Conservation (phyloP, 495 filamentous ascomycete genomes). For the Alectoria sarmentosa region DNA sequence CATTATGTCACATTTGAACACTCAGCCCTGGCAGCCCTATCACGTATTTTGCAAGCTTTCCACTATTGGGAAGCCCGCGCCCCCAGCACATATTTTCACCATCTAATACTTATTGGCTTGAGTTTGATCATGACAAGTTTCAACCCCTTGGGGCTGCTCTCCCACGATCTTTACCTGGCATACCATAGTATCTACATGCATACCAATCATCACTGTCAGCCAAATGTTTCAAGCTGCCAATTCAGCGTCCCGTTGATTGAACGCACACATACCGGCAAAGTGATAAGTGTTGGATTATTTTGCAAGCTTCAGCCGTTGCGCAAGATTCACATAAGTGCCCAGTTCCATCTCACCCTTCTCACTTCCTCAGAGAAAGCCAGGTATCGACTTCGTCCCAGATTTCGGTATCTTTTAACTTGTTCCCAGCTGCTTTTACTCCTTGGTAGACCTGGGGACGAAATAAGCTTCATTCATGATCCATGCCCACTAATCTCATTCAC, state of each 20-base stretch:
- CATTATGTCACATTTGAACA: no score
- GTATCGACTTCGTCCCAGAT: constrained; percentile 58
- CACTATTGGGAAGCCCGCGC: no score
- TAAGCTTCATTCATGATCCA: neutral
- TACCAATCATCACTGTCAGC: neutral
- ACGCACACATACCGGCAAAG: neutral
- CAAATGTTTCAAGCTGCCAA: neutral
- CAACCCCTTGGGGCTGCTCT: neutral
- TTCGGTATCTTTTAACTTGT: constrained; percentile 55
- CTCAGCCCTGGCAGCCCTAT: no score
- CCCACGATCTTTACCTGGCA: neutral
- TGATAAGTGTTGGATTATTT: neutral
- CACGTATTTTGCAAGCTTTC: no score
- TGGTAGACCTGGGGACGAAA: constrained; percentile 45
- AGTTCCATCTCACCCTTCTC: constrained; percentile 16
- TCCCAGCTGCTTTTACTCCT: constrained; percentile 58
- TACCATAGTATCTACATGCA: neutral
- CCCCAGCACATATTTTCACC: no score
- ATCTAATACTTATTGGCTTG: neutral
- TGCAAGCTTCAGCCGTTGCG: neutral
- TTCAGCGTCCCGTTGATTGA: neutral
- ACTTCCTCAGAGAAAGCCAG: constrained; percentile 52
- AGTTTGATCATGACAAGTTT: neutral
- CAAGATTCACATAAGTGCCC: neutral
- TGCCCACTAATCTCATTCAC: constrained; percentile 24